Base-by-base conservation (phyloP, 768 basidiomycete genomes). In the Clavaria fumosa region DNA sequence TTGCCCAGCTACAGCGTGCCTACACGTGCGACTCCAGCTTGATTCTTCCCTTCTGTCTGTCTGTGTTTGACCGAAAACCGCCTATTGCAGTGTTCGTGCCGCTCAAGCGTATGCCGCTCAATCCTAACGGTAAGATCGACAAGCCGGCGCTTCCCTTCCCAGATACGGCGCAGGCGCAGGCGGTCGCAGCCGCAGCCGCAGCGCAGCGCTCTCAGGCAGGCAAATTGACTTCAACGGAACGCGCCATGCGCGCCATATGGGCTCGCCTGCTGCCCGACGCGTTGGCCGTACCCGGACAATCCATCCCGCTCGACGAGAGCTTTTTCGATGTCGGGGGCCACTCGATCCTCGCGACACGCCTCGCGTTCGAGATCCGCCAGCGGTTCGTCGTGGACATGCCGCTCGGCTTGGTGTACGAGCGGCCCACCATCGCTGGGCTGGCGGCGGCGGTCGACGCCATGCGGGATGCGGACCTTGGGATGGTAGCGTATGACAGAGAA, bases 311-410 rank as follows among this genome's bases (percentile, higher is more conserved):
- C 7, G 81, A 96, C 53, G 93, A 97, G 50, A 86, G 74, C 54
- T 99, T 99, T 71, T 97, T 96, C 60, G 93, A 99, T 53, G 70
- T 97, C 30, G 95, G 95, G 34, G 95, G 95, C 5, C 95, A 99
- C 59, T 97, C 95, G 11, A 96, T 99, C 50, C 73, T 99, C 31
- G 95, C 95, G 0, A 99, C 95, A 2, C 79, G 91, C 18, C 75
- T 97, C 43, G 86, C 96, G 49, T 97, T 99, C 54, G 89, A 96
- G 58, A 78, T 99, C 37, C 78, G 95, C 50, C 95, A 91, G 58
- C 62, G 68, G 0, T 95, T 97, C 54, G 77, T 90, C 7, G 67
- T 95, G 14, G 76, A 91, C 38, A 89, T 88, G 3, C 91, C 93
- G 0, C 62, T 99, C 18, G 85, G 89, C 5, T 64, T 96, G 30